Conservation (phyloP, 345 rosid genomes). For the Zanthoxylum bungeanum region DNA sequence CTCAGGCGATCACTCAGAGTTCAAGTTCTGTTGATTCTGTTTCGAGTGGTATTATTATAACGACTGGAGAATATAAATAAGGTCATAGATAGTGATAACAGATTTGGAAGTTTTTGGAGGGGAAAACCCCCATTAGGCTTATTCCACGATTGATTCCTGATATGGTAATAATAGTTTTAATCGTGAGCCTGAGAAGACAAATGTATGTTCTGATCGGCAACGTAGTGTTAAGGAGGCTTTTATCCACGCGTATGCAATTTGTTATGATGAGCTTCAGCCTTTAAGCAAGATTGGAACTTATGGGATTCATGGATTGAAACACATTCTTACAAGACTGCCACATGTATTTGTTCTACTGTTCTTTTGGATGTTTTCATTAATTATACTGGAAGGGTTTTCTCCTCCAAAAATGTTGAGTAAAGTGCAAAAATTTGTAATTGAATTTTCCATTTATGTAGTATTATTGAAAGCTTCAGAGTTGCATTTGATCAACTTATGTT, state of each 20-base stretch:
- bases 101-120: constrained; percentile 63
- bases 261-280: constrained; percentile 94
- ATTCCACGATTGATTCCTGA: constrained; percentile 88
- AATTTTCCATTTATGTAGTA: constrained; percentile 13
- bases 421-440: constrained; percentile 21
- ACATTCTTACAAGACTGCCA: constrained; percentile 6
- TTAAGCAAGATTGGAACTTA: constrained; percentile 65
- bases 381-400: constrained; percentile 7
- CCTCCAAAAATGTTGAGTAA: constrained; percentile 11
- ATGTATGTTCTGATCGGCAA: constrained; percentile 49
- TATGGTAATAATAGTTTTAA: constrained; percentile 21
- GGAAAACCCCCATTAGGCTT: constrained; percentile 83
- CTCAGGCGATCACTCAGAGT: constrained; percentile 73
- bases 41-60: constrained; percentile 28
- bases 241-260: constrained; percentile 84
- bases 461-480: constrained; percentile 9
- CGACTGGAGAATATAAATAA: constrained; percentile 35
- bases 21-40: constrained; percentile 34
- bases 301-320: constrained; percentile 86
- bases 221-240: constrained; percentile 80
- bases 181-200: constrained; percentile 24
- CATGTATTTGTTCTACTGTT: constrained; percentile 13
- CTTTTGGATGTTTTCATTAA: background rate
- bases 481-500: constrained; percentile 16
- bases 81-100: constrained; percentile 31